phyloP scores from a whole-genome alignment of 2,329 filamentous ascomycete genomes.

The Colletotrichum sp. region DNA sequence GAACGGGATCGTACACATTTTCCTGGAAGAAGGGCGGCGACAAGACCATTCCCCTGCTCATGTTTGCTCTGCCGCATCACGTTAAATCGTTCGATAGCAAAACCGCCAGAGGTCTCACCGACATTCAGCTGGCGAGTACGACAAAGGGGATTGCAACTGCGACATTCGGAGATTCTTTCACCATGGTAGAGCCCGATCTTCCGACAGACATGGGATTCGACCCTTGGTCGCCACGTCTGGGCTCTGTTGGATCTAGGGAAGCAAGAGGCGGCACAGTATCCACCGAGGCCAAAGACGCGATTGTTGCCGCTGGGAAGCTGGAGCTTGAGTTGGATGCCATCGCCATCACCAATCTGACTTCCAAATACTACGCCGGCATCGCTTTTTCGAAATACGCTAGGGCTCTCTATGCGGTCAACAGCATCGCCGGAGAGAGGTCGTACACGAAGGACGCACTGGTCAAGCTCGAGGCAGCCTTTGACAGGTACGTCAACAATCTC shows the following conservation, averaged over 20 bases:
- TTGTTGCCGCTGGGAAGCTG: constrained; percentile 59
- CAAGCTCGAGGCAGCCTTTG: constrained; percentile 64
- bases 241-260: constrained; percentile 66
- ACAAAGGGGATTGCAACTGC: constrained; percentile 80
- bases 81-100: constrained; percentile 67
- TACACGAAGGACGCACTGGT: constrained; percentile 57
- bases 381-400: constrained; percentile 71
- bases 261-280: constrained; percentile 44
- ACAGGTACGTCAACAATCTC: constrained; percentile 62
- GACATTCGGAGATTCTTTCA: constrained; percentile 71
- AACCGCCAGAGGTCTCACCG: constrained; percentile 50
- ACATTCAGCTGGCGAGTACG: constrained; percentile 70
- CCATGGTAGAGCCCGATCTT: constrained; percentile 69
- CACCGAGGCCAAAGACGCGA: constrained; percentile 52
- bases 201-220: constrained; percentile 71
- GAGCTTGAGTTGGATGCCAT: constrained; percentile 74
- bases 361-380: constrained; percentile 85
- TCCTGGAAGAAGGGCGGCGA: constrained; percentile 69
- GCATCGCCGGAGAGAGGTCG: constrained; percentile 58
- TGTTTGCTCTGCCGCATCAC: constrained; percentile 84
- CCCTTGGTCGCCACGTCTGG: constrained; percentile 14
- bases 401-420: constrained; percentile 63
- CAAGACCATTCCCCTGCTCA: constrained; percentile 60
- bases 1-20: constrained; percentile 70
- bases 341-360: constrained; percentile 70